These are phyloP conservation scores for Cryptosporidium felis DNA, from an alignment of 169 alveolate species.

Conservation along the genomic window DNA sequence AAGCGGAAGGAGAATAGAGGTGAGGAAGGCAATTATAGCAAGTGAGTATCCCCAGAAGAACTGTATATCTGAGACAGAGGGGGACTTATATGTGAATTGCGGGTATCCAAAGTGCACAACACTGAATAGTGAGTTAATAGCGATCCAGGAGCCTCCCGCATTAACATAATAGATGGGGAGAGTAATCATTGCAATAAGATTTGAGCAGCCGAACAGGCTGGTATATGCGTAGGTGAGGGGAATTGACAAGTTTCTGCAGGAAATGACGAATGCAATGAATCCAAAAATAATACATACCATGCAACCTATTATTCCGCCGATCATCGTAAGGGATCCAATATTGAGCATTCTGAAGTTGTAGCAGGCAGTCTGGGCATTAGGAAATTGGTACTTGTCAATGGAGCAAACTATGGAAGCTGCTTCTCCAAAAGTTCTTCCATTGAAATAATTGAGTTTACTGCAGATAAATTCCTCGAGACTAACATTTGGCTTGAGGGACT, in stretches of 20 bases:
- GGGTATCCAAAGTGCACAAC: conserved; percentile 52
- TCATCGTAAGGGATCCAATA: conserved; percentile 62
- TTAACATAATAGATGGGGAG: conserved; percentile 59
- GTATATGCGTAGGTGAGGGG: conserved; percentile 62
- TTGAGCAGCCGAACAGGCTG: conserved; percentile 53
- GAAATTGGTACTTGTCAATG: conserved; percentile 38
- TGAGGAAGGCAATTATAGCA: conserved; percentile 51
- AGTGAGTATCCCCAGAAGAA: conserved; percentile 69
- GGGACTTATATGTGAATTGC: conserved; percentile 45
- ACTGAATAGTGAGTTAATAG: conserved; percentile 64
- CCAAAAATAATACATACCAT: conserved; percentile 54
- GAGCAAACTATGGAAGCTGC: conserved; percentile 36
- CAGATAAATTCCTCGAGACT: conserved; percentile 45
- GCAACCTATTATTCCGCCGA: conserved; percentile 58
- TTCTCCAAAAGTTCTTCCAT: conserved; percentile 46
- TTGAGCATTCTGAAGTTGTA: conserved; percentile 61
- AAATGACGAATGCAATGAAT: conserved; percentile 7
- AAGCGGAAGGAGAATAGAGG: conserved; percentile 44
- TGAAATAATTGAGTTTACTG: conserved; percentile 19
- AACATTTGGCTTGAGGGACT: no score
- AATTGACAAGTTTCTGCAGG: conserved; percentile 5
- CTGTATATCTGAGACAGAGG: conserved; percentile 61
- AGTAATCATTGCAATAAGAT: conserved; percentile 53
- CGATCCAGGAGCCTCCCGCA: conserved; percentile 72
- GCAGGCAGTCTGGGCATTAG: conserved; percentile 56